phyloP scores from a whole-genome alignment of 345 rosid species.

The Eutrema japonicum region DNA sequence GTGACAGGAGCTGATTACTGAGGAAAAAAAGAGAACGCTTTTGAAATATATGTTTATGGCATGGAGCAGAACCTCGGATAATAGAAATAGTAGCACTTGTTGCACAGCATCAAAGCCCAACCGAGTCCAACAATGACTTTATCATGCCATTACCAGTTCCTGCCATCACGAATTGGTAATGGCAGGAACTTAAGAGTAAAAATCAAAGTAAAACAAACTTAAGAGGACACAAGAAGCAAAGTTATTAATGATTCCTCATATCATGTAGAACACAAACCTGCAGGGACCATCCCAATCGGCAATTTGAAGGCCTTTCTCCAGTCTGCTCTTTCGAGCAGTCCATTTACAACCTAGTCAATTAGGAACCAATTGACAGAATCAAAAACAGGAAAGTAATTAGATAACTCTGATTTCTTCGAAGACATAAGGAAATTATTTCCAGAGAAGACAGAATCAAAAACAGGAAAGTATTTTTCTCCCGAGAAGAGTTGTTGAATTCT shows the following conservation, averaged over 20 bases:
- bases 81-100: conserved; percentile 69
- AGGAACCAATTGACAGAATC: conserved; percentile 39
- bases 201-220: no score
- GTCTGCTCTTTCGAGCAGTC: conserved; percentile 84
- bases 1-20: conserved; percentile 3
- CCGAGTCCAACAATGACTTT: conserved; percentile 80
- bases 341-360: conserved; percentile 94
- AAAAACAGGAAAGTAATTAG: background rate
- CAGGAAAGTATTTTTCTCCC: no score
- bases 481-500: no score
- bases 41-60: background rate
- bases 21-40: background rate
- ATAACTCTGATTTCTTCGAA: no score
- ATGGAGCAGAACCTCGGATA: conserved; percentile 67
- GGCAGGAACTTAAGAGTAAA: no score
- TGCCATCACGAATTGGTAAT: conserved; percentile 36
- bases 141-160: conserved; percentile 97
- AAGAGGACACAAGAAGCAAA: background rate
- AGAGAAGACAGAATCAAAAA: no score
- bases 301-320: conserved; percentile 73
- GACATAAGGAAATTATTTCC: no score
- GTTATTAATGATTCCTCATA: background rate
- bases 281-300: conserved; percentile 88
- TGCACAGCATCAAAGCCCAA: conserved; percentile 70
- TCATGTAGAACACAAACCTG: conserved; percentile 55